Conservation (phyloP, 306 rosid genomes). For the Urtica urens region DNA sequence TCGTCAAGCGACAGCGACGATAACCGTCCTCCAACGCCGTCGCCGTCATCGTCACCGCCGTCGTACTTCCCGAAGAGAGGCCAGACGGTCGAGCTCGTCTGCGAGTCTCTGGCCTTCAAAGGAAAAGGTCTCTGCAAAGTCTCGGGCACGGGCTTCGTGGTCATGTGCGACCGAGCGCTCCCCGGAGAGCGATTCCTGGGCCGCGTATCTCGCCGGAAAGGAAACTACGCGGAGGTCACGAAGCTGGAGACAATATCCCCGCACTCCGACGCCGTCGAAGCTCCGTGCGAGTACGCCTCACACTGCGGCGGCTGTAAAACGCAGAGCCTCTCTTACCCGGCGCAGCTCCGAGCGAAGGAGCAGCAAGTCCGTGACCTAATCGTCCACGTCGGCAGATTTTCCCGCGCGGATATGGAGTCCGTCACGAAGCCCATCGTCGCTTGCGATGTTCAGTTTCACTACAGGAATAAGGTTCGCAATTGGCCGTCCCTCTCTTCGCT, state of each 20-base stretch:
- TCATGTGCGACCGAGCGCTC: slow-evolving; percentile 85
- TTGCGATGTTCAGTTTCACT: slow-evolving; percentile 80
- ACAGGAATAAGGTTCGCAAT: slow-evolving; percentile 91
- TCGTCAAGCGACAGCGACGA: slow-evolving; percentile 31
- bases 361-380: slow-evolving; percentile 72
- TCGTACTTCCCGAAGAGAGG: slow-evolving; percentile 81
- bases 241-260: slow-evolving; percentile 73
- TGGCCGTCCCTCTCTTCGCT: neutral
- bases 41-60: slow-evolving; percentile 15
- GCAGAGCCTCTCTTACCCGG: slow-evolving; percentile 65
- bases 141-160: slow-evolving; percentile 62
- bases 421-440: slow-evolving; percentile 68
- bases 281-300: slow-evolving; percentile 84
- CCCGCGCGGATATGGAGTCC: slow-evolving; percentile 38
- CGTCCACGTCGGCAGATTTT: slow-evolving; percentile 60
- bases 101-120: slow-evolving; percentile 77
- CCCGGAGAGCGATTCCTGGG: slow-evolving; percentile 93
- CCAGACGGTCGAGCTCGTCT: slow-evolving; percentile 66
- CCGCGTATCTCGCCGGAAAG: slow-evolving; percentile 72
- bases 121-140: slow-evolving; percentile 92
- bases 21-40: slow-evolving; percentile 17
- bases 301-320: slow-evolving; percentile 95
- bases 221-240: slow-evolving; percentile 75
- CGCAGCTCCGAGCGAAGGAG: slow-evolving; percentile 78
- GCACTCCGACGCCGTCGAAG: slow-evolving; percentile 62